Evolutionary conservation across 768 basidiomycete species (phyloP), one percentile per base, ranked within the genome.

Genomic region (Podaxis carcinomalis): DNA sequence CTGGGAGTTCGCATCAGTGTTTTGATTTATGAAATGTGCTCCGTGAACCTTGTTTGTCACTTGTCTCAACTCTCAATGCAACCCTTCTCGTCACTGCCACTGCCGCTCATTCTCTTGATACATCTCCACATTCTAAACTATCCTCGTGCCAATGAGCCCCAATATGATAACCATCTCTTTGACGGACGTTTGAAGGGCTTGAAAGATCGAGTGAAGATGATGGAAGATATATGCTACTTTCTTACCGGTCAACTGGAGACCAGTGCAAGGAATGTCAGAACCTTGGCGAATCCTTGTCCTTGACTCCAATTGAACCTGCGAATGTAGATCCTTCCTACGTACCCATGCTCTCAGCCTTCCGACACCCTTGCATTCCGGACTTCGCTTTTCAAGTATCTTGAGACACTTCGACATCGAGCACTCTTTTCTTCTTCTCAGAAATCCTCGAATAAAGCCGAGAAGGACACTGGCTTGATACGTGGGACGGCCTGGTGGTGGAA

Each of bases 51-150:
- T 44, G 16, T 44, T 23, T 21, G 14, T 5, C 21, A 6, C 25
- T 44, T 19, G 14, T 37, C 16, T 28, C 14, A 16, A 3, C 37
- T n/a, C 44, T n/a, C 58, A 7, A 72, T 72, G 72, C 36, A 66
- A 13, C 42, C 65, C 9, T 62, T 70, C 9, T 63, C 69, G 44
- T 57, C 68, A 16, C 65, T 83, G 0, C 81, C 82, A 5, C 62
- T 73, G 14, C 68, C 77, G n/a, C 72, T 84, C 10, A 67, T 84
- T 13, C 71, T 86, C 11, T 74, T 84, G 7, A 69, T 84, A 6
- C 83, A 84, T 62, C 75, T 84, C 5, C 80, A 84, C 62, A 78
- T 85, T 11, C 72, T 86, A 16, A 73, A 78, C 57, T 83, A 81
- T 66, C 81, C 81, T 0, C 66, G 76, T 16, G 76, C 75, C 0